A percentile compares a stretch with the other conserved stretches of the same genome.
Evolutionary conservation across 2,329 filamentous ascomycete species (phyloP).

Genomic region (Cryphonectria radicalis): DNA sequence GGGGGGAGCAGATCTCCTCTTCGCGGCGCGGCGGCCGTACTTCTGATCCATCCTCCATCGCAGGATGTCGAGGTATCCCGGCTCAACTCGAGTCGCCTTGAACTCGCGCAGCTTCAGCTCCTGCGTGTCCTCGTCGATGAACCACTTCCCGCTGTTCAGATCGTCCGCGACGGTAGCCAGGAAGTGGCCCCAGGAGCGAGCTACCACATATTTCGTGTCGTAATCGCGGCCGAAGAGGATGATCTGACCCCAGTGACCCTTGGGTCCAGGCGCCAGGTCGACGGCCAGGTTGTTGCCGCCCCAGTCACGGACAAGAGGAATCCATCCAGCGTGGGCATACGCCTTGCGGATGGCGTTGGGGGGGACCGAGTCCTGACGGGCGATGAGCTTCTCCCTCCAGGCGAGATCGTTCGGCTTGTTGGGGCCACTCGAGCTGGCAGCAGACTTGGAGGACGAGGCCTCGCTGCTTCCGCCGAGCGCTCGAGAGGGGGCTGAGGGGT

Average conservation of each 20-base stretch:
- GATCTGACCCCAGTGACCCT: constrained; percentile 92
- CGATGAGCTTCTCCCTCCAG: constrained; percentile 85
- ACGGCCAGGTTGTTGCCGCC: constrained; percentile 97
- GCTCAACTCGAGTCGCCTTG: constrained; percentile 85
- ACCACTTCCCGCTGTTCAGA: constrained; percentile 85
- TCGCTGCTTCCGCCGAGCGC: constrained; percentile 68
- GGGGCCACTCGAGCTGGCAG: constrained; percentile 41
- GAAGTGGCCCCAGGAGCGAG: constrained; percentile 88
- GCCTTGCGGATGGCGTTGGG: constrained; percentile 85
- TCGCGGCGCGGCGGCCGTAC: constrained; percentile 69
- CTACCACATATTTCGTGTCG: constrained; percentile 96
- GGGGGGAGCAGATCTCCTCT: constrained; percentile 57
- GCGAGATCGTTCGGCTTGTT: constrained; percentile 60
- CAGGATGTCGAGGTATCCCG: constrained; percentile 90
- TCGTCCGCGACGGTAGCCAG: constrained; percentile 89
- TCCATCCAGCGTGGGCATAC: constrained; percentile 94
- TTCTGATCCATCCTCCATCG: constrained; percentile 97
- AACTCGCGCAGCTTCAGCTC: constrained; percentile 94
- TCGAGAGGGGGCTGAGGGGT: constrained; percentile 69
- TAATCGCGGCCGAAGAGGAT: constrained; percentile 97
- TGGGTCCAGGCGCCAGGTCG: constrained; percentile 87
- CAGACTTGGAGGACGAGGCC: constrained; percentile 71
- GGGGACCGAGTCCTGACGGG: constrained; percentile 87
- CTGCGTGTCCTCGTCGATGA: constrained; percentile 87
- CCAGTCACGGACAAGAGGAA: constrained; percentile 95